Base-by-base conservation (phyloP, 805 yeast species). In the Saturnispora sekii region DNA sequence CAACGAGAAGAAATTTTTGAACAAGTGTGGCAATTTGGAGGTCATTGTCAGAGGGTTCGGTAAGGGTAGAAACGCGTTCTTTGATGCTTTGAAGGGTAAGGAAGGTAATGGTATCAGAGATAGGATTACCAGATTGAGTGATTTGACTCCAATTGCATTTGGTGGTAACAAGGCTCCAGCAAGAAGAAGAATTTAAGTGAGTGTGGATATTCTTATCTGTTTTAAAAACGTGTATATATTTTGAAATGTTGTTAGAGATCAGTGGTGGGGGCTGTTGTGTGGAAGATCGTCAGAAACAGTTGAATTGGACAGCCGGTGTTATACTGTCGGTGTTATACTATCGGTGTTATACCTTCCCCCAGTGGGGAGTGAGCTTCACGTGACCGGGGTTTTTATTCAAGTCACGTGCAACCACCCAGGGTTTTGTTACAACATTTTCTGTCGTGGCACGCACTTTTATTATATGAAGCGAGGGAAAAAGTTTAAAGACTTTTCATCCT, bases 151-250 rank as follows among this genome's bases (percentile, higher is more conserved):
- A 47, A 72, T 90, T 69, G 83, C 84, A 64, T 86, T 86, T 58
- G 98, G 98, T 71, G 97, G 97, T 71, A 81, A 76, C 39, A 77
- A 93, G 56, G 72, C 95, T 16, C 94, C 90, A 65, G 77, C 80
- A 61, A 72, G 72, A 47, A 82, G 96, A 70, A 80, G 94, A 67
- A 68, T 83, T 38, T 53, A 45, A 38, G 11, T 14, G 15, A 36
- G 16, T 12, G 35, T 12, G n/a, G 15, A 31, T 30, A 28, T 32
- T 14, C 10, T n/a, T 14, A 30, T 30, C 12, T 3, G 39, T 26
- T 17, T 11, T 7, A 17, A 29, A 30, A 38, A 38, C 41, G 9
- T 38, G 41, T 38, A 38, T 38, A 38, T 38, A 38, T 32, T n/a
- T 32, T 21, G 26, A 6, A 21, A 21, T 21, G 8, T 21, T 21